phyloP scores from a whole-genome alignment of 148 eudicot species.

The Drosera capensis region DNA sequence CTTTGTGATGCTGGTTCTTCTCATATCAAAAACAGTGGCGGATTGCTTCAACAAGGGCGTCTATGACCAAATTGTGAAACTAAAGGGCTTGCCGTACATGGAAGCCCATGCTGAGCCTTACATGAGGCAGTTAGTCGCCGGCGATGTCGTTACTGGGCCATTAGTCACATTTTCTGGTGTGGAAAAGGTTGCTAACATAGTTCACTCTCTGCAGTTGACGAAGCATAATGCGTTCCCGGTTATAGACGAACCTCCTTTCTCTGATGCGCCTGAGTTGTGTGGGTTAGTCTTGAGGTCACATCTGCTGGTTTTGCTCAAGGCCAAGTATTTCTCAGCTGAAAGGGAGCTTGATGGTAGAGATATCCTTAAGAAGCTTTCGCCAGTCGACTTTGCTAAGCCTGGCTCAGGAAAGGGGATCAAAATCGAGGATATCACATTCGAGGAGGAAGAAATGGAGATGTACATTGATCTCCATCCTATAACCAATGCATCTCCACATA shows the following conservation, averaged over 20 bases:
- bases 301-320: conserved; percentile 12
- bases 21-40: conserved; percentile 18
- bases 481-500: conserved; percentile 15
- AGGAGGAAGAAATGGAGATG: conserved; percentile 21
- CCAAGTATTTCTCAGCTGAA: conserved; percentile 6
- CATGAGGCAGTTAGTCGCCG: conserved; percentile 15
- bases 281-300: conserved; percentile 19
- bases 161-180: conserved; percentile 12
- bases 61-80: conserved; percentile 13
- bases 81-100: conserved; percentile 18
- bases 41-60: conserved; percentile 17
- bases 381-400: conserved; percentile 17
- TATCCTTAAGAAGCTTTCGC: conserved; percentile 4
- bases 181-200: conserved; percentile 14
- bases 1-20: too few species aligned
- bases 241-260: conserved; percentile 17
- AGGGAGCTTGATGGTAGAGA: conserved; percentile 9
- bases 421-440: conserved; percentile 12
- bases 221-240: conserved; percentile 18
- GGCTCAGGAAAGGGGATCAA: conserved; percentile 18
- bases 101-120: conserved; percentile 21
- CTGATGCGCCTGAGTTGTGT: conserved; percentile 15
- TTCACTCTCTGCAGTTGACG: conserved; percentile 13
- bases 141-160: conserved; percentile 18
- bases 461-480: conserved; percentile 18